A percentile compares a stretch with the other conserved stretches of the same genome.
These are phyloP conservation scores for Corchorus capsularis DNA, from an alignment of 345 rosid genomes.

Conservation along the genomic window DNA sequence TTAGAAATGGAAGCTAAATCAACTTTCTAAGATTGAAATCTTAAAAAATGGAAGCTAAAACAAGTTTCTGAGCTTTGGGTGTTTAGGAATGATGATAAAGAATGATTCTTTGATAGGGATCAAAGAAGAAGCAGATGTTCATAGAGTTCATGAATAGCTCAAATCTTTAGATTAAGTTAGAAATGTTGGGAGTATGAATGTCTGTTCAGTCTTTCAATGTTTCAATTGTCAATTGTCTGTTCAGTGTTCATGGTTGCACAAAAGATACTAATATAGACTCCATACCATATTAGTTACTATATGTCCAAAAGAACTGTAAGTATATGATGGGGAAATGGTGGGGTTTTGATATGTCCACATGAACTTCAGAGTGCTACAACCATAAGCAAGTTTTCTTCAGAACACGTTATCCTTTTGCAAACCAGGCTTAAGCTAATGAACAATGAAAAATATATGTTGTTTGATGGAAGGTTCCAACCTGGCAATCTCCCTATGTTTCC, in stretches of 20 bases:
- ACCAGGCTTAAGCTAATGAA: not conserved
- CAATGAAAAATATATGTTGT: not conserved
- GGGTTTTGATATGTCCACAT: not conserved
- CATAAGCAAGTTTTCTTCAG: not conserved
- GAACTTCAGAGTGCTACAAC: not conserved
- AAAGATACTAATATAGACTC: conserved; percentile 37
- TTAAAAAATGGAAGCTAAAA: no score
- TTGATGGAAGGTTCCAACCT: not conserved
- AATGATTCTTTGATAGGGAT: no score
- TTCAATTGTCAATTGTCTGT: conserved; percentile 11
- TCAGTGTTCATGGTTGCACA: conserved; percentile 28
- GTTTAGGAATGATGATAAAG: no score
- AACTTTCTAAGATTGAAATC: no score
- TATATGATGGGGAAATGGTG: not conserved
- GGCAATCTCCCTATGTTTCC: not conserved
- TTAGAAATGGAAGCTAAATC: no score
- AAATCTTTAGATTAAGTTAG: no score
- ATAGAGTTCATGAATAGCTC: no score
- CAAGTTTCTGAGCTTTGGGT: no score
- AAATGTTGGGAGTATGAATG: no score
- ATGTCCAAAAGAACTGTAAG: not conserved
- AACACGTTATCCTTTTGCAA: not conserved
- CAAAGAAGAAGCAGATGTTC: no score
- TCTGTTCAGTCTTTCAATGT: no score
- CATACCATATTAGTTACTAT: not conserved